Percentiles rank a stretch among this genome's conserved stretches.
These are phyloP conservation scores for Aspergillus chevalieri DNA, from an alignment of 2,329 filamentous ascomycete species.

Conservation along the genomic window DNA sequence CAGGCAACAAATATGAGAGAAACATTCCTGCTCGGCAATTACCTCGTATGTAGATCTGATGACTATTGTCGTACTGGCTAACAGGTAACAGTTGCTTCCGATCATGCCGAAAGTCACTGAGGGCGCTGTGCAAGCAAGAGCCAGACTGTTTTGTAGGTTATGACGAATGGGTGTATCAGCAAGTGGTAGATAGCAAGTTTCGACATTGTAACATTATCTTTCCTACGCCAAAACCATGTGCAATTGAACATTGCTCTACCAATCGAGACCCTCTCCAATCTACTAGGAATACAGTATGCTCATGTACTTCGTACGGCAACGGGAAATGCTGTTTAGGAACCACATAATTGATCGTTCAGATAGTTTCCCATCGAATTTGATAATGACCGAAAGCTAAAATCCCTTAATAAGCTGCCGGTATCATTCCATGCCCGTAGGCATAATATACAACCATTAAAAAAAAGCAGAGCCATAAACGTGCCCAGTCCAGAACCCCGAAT, in stretches of 20 bases:
- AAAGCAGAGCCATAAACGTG: conserved; percentile 51
- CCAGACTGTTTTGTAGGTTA: background rate
- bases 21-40: conserved; percentile 77
- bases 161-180: too few relatives aligned
- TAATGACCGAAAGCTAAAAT: background rate
- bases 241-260: too few relatives aligned
- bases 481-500: conserved; percentile 66
- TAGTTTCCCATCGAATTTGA: background rate
- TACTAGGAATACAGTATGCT: too few relatives aligned
- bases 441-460: conserved; percentile 58
- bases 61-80: background rate
- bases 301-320: background rate
- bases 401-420: conserved; percentile 31
- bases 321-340: background rate
- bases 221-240: too few relatives aligned
- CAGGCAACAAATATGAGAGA: conserved; percentile 92
- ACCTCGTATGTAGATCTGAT: conserved; percentile 60
- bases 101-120: conserved; percentile 4
- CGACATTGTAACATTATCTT: too few relatives aligned
- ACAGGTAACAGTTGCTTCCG: conserved; percentile 1
- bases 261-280: too few relatives aligned
- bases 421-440: conserved; percentile 50
- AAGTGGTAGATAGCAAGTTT: too few relatives aligned
- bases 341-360: background rate
- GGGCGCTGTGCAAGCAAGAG: background rate